Evolutionary conservation across 352 stramenopile species (phyloP), one percentile per base, ranked within the genome.

Genomic region (Globisporangium paddicum): DNA sequence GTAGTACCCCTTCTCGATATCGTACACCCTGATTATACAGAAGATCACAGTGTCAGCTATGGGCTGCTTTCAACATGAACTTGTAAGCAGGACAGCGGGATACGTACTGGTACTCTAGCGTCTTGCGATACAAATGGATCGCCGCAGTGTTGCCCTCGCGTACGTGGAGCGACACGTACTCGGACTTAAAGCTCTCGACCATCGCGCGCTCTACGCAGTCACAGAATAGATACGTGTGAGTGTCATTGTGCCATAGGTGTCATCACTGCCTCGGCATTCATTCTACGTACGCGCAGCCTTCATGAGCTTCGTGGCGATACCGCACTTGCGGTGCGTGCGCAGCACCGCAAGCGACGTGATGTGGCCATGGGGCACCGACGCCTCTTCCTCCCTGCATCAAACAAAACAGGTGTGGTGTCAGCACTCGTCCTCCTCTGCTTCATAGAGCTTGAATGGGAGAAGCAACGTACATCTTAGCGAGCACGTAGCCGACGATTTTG

Each of bases 1-100:
- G 79, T 99, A 99, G 78, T 99, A 99, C 26, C 95, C 97, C 76
- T 97, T 97, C 73, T 99, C 97, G 44, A 99, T 96, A 69, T 99
- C 95, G 73, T 98, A 96, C 52, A 99, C 95, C 59, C 87, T 97
- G 46, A 10, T 51, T 50, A 11, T 58, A 51, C n/a, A 41, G 0
- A 49, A 13, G 11, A 32, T 55, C 51, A 55, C 19, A 48, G 6
- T 6, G 6, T 62, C 18, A 37, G 53, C 40, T 13, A 11, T 28
- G 2, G 19, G 23, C 42, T 30, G 14, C 10, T 32, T 30, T 16
- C 2, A 54, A n/a, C 40, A 25, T 45, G 40, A 45, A 25, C n/a
- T 25, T 35, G 45, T n/a, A n/a, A 32, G 1, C 45, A 32, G 9
- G 14, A 14, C 16, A 34, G 14, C 38, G 6, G 40, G 11, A 5